These are phyloP conservation scores for Carex scoparia DNA, from an alignment of 176 grass and related monocot species.

Conservation along the genomic window DNA sequence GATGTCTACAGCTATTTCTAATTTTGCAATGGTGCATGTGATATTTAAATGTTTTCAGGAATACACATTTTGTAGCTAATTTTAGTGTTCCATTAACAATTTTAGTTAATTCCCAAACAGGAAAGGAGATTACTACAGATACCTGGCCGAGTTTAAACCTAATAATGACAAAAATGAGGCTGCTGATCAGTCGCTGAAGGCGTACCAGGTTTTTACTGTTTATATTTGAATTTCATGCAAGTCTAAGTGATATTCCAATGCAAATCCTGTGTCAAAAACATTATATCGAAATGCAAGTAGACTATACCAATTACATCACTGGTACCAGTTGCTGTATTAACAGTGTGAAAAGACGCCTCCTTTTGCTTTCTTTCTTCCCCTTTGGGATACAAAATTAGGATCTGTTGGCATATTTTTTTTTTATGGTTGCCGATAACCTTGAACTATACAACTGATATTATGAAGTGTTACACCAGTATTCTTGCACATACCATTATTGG, in stretches of 20 bases:
- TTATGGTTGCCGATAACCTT: not conserved
- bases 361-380: not conserved
- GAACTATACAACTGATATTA: not conserved
- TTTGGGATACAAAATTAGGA: not conserved
- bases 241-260: not conserved
- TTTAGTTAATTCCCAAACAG: slow-evolving; percentile 22
- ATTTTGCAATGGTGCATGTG: not conserved
- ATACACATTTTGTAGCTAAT: not conserved
- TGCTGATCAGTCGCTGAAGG: slow-evolving; percentile 68
- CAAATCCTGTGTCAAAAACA: not conserved
- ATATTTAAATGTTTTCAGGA: not conserved
- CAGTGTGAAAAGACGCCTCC: not conserved
- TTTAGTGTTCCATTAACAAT: slow-evolving; percentile 5
- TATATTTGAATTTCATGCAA: not conserved
- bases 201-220: slow-evolving; percentile 61
- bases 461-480: not conserved
- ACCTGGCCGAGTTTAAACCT: slow-evolving; percentile 78
- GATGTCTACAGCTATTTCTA: not conserved
- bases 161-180: slow-evolving; percentile 68
- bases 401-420: not conserved
- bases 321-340: not conserved
- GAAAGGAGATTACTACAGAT: slow-evolving; percentile 93
- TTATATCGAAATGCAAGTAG: not conserved
- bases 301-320: not conserved
- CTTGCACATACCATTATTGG: not conserved